phyloP scores from a whole-genome alignment of 1,139 yeast species.

The Wickerhamiella pararugosa region DNA sequence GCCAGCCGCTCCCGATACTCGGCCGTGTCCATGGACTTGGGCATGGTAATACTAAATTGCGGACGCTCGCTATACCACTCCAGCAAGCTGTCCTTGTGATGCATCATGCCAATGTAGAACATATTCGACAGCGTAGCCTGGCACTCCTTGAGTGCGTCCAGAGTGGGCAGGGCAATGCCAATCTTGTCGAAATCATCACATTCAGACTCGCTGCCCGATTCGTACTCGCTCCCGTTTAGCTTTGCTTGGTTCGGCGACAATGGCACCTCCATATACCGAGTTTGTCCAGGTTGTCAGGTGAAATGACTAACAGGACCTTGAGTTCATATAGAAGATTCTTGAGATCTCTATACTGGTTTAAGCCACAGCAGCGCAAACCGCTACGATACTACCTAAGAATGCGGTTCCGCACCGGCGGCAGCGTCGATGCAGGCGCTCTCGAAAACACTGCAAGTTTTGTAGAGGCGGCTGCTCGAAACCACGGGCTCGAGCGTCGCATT shows the following conservation, averaged over 20 bases:
- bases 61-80: conserved; percentile 11
- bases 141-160: conserved; percentile 13
- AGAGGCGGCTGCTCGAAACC: conserved; percentile 13
- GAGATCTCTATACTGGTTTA: conserved; percentile 1
- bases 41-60: background rate
- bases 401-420: conserved; percentile 6
- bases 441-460: conserved; percentile 14
- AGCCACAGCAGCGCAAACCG: conserved; percentile 8
- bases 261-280: too few relatives aligned
- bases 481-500: conserved; percentile 16
- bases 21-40: background rate
- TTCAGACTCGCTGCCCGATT: conserved; percentile 10
- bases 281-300: background rate
- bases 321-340: background rate
- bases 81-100: conserved; percentile 2
- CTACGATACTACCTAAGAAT: conserved; percentile 9
- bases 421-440: conserved; percentile 5
- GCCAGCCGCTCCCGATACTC: background rate
- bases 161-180: conserved; percentile 19
- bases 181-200: conserved; percentile 20
- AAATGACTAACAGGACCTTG: too few relatives aligned
- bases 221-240: background rate
- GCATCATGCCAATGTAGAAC: conserved; percentile 3
- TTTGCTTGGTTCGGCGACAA: too few relatives aligned
- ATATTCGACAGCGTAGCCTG: conserved; percentile 12